These are phyloP conservation scores for Pseudocercospora crystallina DNA, from an alignment of 2,329 filamentous ascomycete genomes.

Conservation along the genomic window DNA sequence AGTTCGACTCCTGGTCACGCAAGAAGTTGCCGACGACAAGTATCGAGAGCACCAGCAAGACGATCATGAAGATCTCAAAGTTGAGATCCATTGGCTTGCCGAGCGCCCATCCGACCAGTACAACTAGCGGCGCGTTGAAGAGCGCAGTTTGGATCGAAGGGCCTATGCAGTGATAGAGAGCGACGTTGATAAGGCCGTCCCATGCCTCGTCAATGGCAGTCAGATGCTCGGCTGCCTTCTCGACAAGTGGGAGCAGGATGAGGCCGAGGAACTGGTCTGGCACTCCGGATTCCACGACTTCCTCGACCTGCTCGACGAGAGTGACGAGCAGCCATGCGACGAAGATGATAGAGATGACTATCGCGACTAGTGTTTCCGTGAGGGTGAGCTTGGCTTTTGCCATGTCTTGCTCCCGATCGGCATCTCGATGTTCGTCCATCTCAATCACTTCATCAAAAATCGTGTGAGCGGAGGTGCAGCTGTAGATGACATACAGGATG, in stretches of 20 bases:
- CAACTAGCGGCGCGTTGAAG: conserved; percentile 79
- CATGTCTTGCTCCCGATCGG: conserved; percentile 43
- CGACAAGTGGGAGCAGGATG: conserved; percentile 76
- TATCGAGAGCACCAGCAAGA: conserved; percentile 77
- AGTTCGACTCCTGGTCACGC: conserved; percentile 83
- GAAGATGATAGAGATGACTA: conserved; percentile 63
- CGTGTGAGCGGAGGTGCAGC: conserved; percentile 70
- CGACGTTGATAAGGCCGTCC: conserved; percentile 74
- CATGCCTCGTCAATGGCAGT: conserved; percentile 82
- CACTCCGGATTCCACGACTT: conserved; percentile 49
- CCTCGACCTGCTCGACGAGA: conserved; percentile 72
- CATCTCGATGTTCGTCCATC: conserved; percentile 61
- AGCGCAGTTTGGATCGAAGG: conserved; percentile 86
- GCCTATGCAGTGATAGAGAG: conserved; percentile 79
- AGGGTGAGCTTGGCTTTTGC: conserved; percentile 69
- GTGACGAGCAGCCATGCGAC: conserved; percentile 73
- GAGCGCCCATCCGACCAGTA: conserved; percentile 81
- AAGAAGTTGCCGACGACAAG: conserved; percentile 70
- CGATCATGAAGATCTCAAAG: conserved; percentile 86
- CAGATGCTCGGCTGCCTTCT: conserved; percentile 81
- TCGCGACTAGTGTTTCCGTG: conserved; percentile 67
- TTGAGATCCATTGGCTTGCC: conserved; percentile 67
- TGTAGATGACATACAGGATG: conserved; percentile 62
- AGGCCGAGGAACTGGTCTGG: conserved; percentile 64
- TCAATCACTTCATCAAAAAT: conserved; percentile 67